Percentiles rank a stretch among this genome's conserved stretches.
Conservation (phyloP, 164 flowering plant genomes). For the grape (Vitis vinifera) region ASM3070453v1 NC_081820.1:22859501-22860000, state of each 20-base stretch:
- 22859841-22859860: not conserved
- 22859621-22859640: constrained; percentile 33
- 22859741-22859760: constrained; percentile 58
- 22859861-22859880: not conserved
- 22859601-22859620: constrained; percentile 46
- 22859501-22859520: not conserved
- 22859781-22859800: constrained; percentile 40
- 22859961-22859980: no score
- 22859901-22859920: no score
- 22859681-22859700: constrained; percentile 52
- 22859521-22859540: not conserved
- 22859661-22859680: constrained; percentile 65
- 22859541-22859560: not conserved
- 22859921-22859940: no score
- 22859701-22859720: constrained; percentile 49
- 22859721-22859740: constrained; percentile 59
- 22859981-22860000: no score
- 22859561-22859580: constrained; percentile 21
- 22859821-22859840: no score
- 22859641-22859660: constrained; percentile 40
- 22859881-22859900: no score
- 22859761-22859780: constrained; percentile 53
- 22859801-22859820: constrained; percentile 45
- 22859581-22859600: constrained; percentile 32
- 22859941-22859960: no score